Evolutionary conservation across 176 grass and related monocot genomes (phyloP), one percentile per base, ranked within the genome.

Genomic region (Echinochloa phyllopogon): DNA sequence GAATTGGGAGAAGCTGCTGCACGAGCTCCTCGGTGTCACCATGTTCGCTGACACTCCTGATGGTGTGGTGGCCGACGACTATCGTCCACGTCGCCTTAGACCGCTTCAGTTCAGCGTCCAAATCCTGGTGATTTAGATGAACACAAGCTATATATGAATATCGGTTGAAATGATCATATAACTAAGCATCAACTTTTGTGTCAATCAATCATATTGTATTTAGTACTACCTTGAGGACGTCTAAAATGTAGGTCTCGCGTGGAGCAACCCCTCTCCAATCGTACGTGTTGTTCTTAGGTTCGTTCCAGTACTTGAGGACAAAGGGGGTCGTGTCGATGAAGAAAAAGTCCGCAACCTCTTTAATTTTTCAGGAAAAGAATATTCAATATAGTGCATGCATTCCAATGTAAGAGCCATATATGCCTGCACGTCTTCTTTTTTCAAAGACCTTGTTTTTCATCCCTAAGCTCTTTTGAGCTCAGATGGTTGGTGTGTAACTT

Each of bases 271-370:
- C 87, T 66, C 94, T 88, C 94, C 91, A 97, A 51, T 97, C 94
- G n/a, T 94, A 94, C 3, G 50, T 86, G 51, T 1, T 10, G 11
- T 78, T 5, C 33, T 70, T 38, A 50, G 89, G 89, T 48, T 82
- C 6, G 0, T 15, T 82, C 94, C 94, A 94, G 61, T 97, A 97
- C 43, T 83, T 74, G 64, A 84, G 17, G 17, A 91, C 84, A 69
- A 94, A 92, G 23, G 94, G 94, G 64, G 91, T 82, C 27, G 94
- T 97, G 36, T 97, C 94, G 10, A 94, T 71, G 49, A 94, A 79
- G 74, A 94, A 84, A 70, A 97, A 92, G 5, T 94, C 89, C 43
- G 82, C 85, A 60, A 90, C 43, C 40, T 86, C 91, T 97, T 48
- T 16, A 66, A 8, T 18, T 9, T 38, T 18, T 62, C 8, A 10